Conservation (phyloP, 306 rosid genomes). For the Quercus robur region DNA sequence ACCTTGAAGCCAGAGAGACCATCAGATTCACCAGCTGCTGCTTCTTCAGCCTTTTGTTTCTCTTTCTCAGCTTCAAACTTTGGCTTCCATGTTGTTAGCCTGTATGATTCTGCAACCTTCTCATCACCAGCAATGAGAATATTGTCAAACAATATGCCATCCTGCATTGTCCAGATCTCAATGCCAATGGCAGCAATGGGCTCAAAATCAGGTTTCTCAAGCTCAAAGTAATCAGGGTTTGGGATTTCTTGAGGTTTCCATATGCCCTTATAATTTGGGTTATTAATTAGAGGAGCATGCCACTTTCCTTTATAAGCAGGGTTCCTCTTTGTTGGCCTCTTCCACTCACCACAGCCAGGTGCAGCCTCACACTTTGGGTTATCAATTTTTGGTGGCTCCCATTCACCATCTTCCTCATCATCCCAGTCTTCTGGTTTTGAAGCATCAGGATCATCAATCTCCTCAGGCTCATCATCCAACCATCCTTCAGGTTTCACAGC, state of each 20-base stretch:
- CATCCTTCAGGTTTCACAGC: slow-evolving; percentile 98
- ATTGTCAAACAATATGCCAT: slow-evolving; percentile 87
- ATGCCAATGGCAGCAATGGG: slow-evolving; percentile 87
- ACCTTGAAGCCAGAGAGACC: slow-evolving; percentile 73
- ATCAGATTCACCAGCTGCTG: slow-evolving; percentile 38
- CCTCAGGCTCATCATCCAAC: slow-evolving; percentile 98
- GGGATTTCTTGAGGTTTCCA: slow-evolving; percentile 90
- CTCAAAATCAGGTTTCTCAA: slow-evolving; percentile 74
- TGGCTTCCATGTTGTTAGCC: slow-evolving; percentile 84
- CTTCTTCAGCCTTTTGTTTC: slow-evolving; percentile 70
- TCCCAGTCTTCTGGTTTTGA: slow-evolving; percentile 98
- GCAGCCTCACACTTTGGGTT: slow-evolving; percentile 81
- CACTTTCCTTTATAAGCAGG: slow-evolving; percentile 95
- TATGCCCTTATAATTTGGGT: slow-evolving; percentile 86
- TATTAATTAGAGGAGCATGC: slow-evolving; percentile 87
- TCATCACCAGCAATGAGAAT: slow-evolving; percentile 71
- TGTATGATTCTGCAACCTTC: slow-evolving; percentile 62
- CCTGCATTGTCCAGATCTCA: slow-evolving; percentile 99
- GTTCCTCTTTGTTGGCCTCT: slow-evolving; percentile 87
- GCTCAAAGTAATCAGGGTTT: slow-evolving; percentile 79
- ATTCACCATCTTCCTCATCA: slow-evolving; percentile 97
- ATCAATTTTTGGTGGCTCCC: slow-evolving; percentile 86
- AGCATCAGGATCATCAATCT: slow-evolving; percentile 87
- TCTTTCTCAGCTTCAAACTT: slow-evolving; percentile 74
- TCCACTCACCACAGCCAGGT: slow-evolving; percentile 98